These are phyloP conservation scores for Penicillium goetzii DNA, from an alignment of 495 filamentous ascomycete species.

Conservation along the genomic window DNA sequence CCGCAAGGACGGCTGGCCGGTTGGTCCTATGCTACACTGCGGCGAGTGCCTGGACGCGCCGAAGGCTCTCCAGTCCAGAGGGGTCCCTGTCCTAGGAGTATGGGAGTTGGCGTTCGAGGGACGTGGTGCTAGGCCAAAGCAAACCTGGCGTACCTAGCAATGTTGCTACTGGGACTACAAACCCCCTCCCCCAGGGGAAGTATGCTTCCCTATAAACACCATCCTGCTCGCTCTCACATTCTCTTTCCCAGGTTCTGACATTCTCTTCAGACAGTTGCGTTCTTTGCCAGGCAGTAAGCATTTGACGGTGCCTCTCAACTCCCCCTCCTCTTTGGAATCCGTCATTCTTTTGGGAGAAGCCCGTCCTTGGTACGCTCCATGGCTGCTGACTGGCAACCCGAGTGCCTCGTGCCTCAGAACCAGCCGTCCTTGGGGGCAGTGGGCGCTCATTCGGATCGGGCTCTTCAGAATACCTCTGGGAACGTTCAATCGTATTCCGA, in stretches of 20 bases:
- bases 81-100: conserved; percentile 38
- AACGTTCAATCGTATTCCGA: conserved; percentile 54
- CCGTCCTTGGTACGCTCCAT: conserved; percentile 51
- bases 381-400: conserved; percentile 54
- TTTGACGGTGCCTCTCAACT: conserved; percentile 44
- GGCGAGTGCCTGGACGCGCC: conserved; percentile 39
- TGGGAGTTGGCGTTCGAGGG: conserved; percentile 48
- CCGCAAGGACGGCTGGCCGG: conserved; percentile 38
- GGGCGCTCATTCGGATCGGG: conserved; percentile 47
- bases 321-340: conserved; percentile 45
- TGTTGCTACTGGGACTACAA: conserved; percentile 43
- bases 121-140: conserved; percentile 40
- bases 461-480: conserved; percentile 54
- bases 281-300: conserved; percentile 50
- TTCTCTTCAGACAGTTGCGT: conserved; percentile 52
- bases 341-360: conserved; percentile 57
- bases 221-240: conserved; percentile 59
- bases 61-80: conserved; percentile 29
- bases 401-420: conserved; percentile 49
- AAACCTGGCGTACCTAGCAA: conserved; percentile 40
- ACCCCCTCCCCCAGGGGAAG: conserved; percentile 39
- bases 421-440: conserved; percentile 46
- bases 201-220: conserved; percentile 55
- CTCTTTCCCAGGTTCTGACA: conserved; percentile 58
- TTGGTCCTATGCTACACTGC: conserved; percentile 36